Percentiles rank a stretch among this genome's conserved stretches.
Conservation (phyloP, 345 rosid genomes). For the Arabidopsis arenosa region DNA sequence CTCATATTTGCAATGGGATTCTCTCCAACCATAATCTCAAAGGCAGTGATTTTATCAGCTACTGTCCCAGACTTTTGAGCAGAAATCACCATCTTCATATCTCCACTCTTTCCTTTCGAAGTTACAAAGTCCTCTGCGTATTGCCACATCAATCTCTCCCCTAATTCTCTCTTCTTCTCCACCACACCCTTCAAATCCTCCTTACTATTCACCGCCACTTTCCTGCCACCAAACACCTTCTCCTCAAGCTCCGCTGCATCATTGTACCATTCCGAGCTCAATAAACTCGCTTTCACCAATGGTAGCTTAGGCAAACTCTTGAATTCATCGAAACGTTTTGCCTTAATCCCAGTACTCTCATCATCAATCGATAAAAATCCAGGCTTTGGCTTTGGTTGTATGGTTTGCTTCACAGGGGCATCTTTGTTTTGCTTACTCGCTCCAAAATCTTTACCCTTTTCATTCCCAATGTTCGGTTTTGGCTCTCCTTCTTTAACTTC, state of each 20-base stretch:
- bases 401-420: background rate
- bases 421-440: conserved; percentile 18
- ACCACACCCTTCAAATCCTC: conserved; percentile 60
- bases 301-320: conserved; percentile 74
- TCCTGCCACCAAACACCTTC: conserved; percentile 61
- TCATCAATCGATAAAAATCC: conserved; percentile 63
- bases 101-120: conserved; percentile 74
- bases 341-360: conserved; percentile 33
- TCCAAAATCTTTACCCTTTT: conserved; percentile 15
- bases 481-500: conserved; percentile 36
- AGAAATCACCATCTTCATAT: conserved; percentile 82
- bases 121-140: conserved; percentile 67
- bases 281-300: conserved; percentile 67
- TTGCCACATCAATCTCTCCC: conserved; percentile 87
- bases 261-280: conserved; percentile 71
- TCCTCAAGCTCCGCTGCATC: conserved; percentile 78
- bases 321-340: conserved; percentile 49
- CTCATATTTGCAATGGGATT: conserved; percentile 89
- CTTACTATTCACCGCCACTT: conserved; percentile 49
- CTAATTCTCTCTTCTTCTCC: conserved; percentile 74
- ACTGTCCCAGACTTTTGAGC: conserved; percentile 96
- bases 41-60: conserved; percentile 90
- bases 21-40: conserved; percentile 84
- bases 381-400: conserved; percentile 58
- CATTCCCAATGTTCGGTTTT: conserved; percentile 30